phyloP scores from a whole-genome alignment of 768 basidiomycete species.

The Ramaria sp. region DNA sequence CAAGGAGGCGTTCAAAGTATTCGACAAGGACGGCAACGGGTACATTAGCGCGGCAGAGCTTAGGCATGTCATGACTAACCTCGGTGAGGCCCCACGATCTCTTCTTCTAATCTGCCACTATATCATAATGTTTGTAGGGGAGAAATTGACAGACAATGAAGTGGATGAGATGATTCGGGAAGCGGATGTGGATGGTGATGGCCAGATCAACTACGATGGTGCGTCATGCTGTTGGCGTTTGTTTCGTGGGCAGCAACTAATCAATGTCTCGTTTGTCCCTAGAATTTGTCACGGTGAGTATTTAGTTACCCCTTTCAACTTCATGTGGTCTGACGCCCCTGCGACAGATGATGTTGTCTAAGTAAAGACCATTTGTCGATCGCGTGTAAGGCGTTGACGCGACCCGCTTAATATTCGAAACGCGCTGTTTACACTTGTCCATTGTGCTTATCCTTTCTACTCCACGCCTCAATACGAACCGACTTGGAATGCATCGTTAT shows the following conservation, averaged over 20 bases:
- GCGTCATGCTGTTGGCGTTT: slow-evolving; percentile 13
- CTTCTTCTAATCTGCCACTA: neutral
- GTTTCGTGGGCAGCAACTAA: neutral
- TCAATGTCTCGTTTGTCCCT: slow-evolving; percentile 3
- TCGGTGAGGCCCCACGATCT: slow-evolving; percentile 42
- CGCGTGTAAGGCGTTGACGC: no score
- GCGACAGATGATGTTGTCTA: slow-evolving; percentile 62
- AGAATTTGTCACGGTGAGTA: slow-evolving; percentile 65
- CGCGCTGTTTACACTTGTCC: no score
- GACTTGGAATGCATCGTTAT: no score
- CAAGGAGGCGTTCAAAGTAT: slow-evolving; percentile 93
- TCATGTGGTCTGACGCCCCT: slow-evolving; percentile 10
- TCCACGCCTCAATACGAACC: no score
- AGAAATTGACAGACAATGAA: slow-evolving; percentile 78
- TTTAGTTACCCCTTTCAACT: slow-evolving; percentile 3
- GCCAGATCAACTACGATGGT: slow-evolving; percentile 88
- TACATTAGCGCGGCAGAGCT: slow-evolving; percentile 81
- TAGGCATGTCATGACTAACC: slow-evolving; percentile 83
- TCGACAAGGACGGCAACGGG: slow-evolving; percentile 93
- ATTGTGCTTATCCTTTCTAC: no score
- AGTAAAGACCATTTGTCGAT: slow-evolving; percentile 26
- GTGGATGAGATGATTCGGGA: slow-evolving; percentile 97
- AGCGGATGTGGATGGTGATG: slow-evolving; percentile 89
- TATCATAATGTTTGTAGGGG: slow-evolving; percentile 36
- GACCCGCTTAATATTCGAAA: no score